phyloP scores from a whole-genome alignment of 2,329 filamentous ascomycete genomes.

The Microdochium paspali region DNA sequence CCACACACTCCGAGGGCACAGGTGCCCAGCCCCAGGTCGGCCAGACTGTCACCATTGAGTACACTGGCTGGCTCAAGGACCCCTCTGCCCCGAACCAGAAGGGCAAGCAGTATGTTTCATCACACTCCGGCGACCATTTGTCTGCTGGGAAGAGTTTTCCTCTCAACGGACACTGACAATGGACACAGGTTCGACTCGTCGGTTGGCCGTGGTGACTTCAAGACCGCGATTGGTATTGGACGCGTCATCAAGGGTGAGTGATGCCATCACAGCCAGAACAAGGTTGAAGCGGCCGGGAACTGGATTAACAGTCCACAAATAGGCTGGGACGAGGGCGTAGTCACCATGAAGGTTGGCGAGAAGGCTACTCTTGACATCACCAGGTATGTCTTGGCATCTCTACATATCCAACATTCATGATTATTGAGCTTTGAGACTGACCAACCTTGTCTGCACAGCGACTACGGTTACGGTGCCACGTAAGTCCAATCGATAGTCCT shows the following conservation, averaged over 20 bases:
- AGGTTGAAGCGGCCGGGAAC: conserved; percentile 1
- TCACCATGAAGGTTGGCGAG: conserved; percentile 82
- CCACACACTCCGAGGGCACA: conserved; percentile 50
- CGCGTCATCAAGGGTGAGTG: conserved; percentile 74
- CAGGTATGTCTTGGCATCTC: conserved; percentile 36
- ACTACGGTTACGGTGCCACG: conserved; percentile 21
- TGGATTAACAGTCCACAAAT: conserved; percentile 5
- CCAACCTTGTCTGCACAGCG: conserved; percentile 7
- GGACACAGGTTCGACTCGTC: conserved; percentile 77
- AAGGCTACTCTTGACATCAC: conserved; percentile 78
- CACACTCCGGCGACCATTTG: not conserved
- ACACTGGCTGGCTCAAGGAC: conserved; percentile 82
- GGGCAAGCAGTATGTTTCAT: conserved; percentile 57
- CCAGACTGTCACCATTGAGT: conserved; percentile 77
- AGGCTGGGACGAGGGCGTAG: conserved; percentile 84
- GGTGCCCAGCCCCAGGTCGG: conserved; percentile 51
- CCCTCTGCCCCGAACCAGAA: conserved; percentile 47
- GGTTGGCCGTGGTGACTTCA: conserved; percentile 65
- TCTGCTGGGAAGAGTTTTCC: no score
- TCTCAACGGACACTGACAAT: conserved; percentile 9
- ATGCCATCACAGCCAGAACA: not conserved
- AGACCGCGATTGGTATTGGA: conserved; percentile 70
- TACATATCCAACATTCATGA: not conserved
- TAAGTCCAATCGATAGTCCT: conserved; percentile 8
- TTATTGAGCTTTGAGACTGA: conserved; percentile 2